Base-by-base conservation (phyloP, 2,329 filamentous ascomycete species). In the Colletotrichum sansevieriae region DNA sequence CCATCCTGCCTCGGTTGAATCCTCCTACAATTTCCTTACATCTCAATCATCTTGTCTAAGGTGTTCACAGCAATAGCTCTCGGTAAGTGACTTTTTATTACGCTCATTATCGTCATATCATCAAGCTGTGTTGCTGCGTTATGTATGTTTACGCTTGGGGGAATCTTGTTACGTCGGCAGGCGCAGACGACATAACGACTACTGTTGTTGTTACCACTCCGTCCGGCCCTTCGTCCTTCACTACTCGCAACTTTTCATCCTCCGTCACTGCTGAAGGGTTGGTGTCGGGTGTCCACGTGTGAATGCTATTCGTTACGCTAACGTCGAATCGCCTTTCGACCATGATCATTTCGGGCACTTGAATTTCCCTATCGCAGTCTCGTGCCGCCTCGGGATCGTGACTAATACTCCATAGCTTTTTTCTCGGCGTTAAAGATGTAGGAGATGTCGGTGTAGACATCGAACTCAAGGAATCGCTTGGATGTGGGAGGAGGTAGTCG, bases 121-220 rank as follows among this genome's bases (percentile, higher is more conserved):
- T 60, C 25, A 60, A 7, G 29, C 2, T 29, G 5, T 12, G 25
- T 51, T 10, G 9, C 20, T 10, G 20, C 29, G 2, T 29, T 41
- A 57, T 57, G 8, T 13, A 49, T 22, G 18, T 57, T 43, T n/a
- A 49, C 15, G 18, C 33, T 51, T 41, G 57, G n/a, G 59, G 59
- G 37, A 62, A 62, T 62, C 59, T 54, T 22, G 59, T 44, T n/a
- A 62, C 47, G 2, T 62, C 47, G 22, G 37, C 59, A 9, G 59
- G 59, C 6, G 62, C 56, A 7, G 62, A 65, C 2, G 56, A 60
- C 33, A 68, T 57, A 33, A 68, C 55, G 29, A 65, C 65, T 12
- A 68, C 62, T 6, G 62, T 60, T 7, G 65, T 68, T 10, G 62
- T 65, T 10, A 65, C 44, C 9, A 37, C 37, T 12, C 65, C 65